Evolutionary conservation across 2,329 filamentous ascomycete species (phyloP).

Genomic region (Hypoxylon sp.): DNA sequence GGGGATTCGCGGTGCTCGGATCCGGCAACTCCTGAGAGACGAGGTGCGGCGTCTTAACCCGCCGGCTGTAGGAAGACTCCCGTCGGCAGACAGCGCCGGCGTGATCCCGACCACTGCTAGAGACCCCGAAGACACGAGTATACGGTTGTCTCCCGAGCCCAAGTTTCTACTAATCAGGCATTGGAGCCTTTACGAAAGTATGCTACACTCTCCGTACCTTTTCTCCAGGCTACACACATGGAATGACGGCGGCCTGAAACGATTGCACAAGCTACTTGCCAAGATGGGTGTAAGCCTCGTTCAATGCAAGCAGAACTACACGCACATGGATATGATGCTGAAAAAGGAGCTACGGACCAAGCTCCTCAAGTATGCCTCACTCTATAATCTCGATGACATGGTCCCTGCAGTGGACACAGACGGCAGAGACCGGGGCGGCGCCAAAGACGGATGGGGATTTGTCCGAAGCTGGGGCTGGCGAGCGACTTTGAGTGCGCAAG

Average conservation of each 20-base stretch:
- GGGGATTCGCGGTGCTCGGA: conserved; percentile 80
- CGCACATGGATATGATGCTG: conserved; percentile 97
- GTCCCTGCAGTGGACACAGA: conserved; percentile 81
- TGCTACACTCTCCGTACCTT: conserved; percentile 96
- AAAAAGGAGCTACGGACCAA: conserved; percentile 87
- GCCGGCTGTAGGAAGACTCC: conserved; percentile 64
- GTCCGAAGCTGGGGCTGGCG: conserved; percentile 98
- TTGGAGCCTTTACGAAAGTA: conserved; percentile 98
- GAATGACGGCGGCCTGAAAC: conserved; percentile 87
- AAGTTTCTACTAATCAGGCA: conserved; percentile 91
- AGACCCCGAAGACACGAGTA: conserved; percentile 89
- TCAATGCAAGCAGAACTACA: conserved; percentile 94
- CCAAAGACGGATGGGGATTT: conserved; percentile 95
- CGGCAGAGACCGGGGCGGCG: conserved; percentile 71
- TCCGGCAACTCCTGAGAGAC: conserved; percentile 86
- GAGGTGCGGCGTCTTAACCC: conserved; percentile 95
- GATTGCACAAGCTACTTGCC: conserved; percentile 90
- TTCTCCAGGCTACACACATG: conserved; percentile 92
- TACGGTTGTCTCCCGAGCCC: conserved; percentile 91
- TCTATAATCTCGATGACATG: conserved; percentile 93
- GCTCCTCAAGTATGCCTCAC: conserved; percentile 86
- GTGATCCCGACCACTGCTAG: conserved; percentile 88
- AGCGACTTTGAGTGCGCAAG: conserved; percentile 89
- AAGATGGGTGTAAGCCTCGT: conserved; percentile 97
- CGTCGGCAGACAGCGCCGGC: conserved; percentile 71